Percentiles rank a stretch among this genome's conserved stretches.
Conservation (phyloP, 2,329 filamentous ascomycete species). For the Colletotrichum cuscutae region DNA sequence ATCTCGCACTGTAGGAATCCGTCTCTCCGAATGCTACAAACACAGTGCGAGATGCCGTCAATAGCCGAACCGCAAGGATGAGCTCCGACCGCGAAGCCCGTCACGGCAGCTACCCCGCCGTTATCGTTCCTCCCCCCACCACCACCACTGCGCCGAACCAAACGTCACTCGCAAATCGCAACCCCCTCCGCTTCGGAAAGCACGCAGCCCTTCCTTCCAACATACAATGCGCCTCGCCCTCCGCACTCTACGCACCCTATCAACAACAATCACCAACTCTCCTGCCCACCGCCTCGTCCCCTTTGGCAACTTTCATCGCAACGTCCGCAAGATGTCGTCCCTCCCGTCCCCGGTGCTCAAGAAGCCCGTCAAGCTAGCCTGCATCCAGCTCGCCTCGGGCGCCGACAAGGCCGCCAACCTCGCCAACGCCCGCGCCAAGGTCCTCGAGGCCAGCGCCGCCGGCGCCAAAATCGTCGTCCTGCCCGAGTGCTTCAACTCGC, state of each 20-base stretch:
- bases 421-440: constrained; percentile 80
- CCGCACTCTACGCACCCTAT: constrained; percentile 10
- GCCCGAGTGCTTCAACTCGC: constrained; percentile 99
- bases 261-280: background rate
- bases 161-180: constrained; percentile 8
- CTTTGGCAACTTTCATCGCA: constrained; percentile 1
- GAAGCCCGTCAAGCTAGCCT: constrained; percentile 81
- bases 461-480: constrained; percentile 91
- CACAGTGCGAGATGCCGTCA: background rate
- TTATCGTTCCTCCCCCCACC: constrained; percentile 7
- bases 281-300: constrained; percentile 16
- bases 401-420: constrained; percentile 90
- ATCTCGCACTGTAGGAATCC: background rate
- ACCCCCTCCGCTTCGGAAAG: background rate
- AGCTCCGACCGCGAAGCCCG: constrained; percentile 22
- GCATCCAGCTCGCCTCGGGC: constrained; percentile 84
- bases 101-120: constrained; percentile 30
- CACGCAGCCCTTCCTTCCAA: background rate
- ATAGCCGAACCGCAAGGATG: constrained; percentile 13
- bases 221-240: constrained; percentile 28
- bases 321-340: constrained; percentile 22
- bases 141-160: background rate
- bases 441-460: constrained; percentile 78
- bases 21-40: too few relatives aligned
- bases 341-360: constrained; percentile 65